A percentile compares a stretch with the other conserved stretches of the same genome.
Conservation (phyloP, 495 filamentous ascomycete genomes). For the Aspergillus sclerotiicarbonarius region DNA sequence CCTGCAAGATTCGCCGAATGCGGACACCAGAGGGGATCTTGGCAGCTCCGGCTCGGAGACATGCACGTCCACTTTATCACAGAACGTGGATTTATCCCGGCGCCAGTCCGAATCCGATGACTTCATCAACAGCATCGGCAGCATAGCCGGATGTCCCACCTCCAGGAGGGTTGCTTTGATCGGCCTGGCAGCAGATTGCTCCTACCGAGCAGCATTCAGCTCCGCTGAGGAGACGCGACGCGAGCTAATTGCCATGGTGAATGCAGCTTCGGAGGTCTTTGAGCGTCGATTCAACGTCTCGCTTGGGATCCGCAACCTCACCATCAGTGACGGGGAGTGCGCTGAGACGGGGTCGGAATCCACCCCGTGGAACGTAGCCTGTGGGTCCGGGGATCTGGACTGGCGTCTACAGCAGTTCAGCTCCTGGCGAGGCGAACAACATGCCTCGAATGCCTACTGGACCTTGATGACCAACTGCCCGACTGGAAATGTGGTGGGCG, state of each 20-base stretch:
- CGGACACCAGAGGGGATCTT: not conserved
- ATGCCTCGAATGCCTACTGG: constrained; percentile 78
- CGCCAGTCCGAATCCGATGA: not conserved
- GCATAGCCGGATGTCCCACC: constrained; percentile 70
- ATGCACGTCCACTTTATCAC: constrained; percentile 50
- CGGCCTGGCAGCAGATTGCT: constrained; percentile 90
- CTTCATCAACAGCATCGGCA: constrained; percentile 60
- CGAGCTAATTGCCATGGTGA: constrained; percentile 76
- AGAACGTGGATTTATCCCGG: constrained; percentile 50
- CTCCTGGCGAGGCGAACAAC: constrained; percentile 67
- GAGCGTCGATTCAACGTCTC: constrained; percentile 88
- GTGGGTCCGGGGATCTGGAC: constrained; percentile 59
- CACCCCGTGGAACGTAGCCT: constrained; percentile 74
- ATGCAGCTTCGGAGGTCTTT: constrained; percentile 75
- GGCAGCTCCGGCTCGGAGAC: not conserved
- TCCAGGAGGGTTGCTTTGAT: constrained; percentile 78
- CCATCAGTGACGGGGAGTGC: constrained; percentile 64
- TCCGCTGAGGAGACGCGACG: constrained; percentile 52
- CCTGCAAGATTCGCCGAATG: not conserved
- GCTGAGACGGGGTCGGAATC: constrained; percentile 57
- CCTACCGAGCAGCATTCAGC: constrained; percentile 66
- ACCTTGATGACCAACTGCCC: constrained; percentile 79
- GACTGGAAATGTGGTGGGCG: constrained; percentile 73
- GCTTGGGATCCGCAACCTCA: constrained; percentile 75
- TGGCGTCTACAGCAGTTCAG: constrained; percentile 78